These are phyloP conservation scores for Suillus subluteus DNA, from an alignment of 768 basidiomycete species.

Conservation along the genomic window DNA sequence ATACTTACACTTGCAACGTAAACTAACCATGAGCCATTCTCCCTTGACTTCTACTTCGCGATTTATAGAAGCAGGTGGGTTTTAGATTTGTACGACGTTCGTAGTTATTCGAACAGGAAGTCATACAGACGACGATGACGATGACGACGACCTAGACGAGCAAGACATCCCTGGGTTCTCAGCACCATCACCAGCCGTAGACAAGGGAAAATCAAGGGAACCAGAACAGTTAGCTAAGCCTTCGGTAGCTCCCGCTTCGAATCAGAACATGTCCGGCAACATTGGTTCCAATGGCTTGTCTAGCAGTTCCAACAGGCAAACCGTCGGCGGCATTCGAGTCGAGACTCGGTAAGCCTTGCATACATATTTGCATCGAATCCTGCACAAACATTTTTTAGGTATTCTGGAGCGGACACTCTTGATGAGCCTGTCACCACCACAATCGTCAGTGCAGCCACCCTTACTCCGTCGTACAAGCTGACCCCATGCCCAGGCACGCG, in stretches of 20 bases:
- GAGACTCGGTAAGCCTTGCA: slow-evolving; percentile 73
- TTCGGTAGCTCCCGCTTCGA: slow-evolving; percentile 33
- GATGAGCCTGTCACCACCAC: slow-evolving; percentile 91
- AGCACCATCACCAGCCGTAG: slow-evolving; percentile 54
- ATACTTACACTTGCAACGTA: neutral
- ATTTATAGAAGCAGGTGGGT: slow-evolving; percentile 78
- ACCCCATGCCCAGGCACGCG: slow-evolving; percentile 65
- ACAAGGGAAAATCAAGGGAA: slow-evolving; percentile 77
- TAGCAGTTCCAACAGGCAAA: slow-evolving; percentile 55
- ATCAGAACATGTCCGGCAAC: slow-evolving; percentile 64
- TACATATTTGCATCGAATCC: neutral
- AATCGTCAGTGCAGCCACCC: slow-evolving; percentile 61
- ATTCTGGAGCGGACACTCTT: slow-evolving; percentile 84
- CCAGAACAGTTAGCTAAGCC: slow-evolving; percentile 54
- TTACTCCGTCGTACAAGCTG: slow-evolving; percentile 14
- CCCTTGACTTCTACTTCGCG: slow-evolving; percentile 63
- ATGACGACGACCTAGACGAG: slow-evolving; percentile 74
- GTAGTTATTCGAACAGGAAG: slow-evolving; percentile 14
- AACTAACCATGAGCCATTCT: slow-evolving; percentile 25
- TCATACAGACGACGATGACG: slow-evolving; percentile 57
- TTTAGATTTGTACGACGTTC: neutral
- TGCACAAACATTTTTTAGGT: slow-evolving; percentile 39
- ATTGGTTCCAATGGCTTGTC: slow-evolving; percentile 59
- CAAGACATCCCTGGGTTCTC: slow-evolving; percentile 81
- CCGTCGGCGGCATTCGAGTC: slow-evolving; percentile 82